A percentile compares a stretch with the other conserved stretches of the same genome.
Evolutionary conservation across 2,329 filamentous ascomycete genomes (phyloP).

Genomic region (Botrytis fabae): DNA sequence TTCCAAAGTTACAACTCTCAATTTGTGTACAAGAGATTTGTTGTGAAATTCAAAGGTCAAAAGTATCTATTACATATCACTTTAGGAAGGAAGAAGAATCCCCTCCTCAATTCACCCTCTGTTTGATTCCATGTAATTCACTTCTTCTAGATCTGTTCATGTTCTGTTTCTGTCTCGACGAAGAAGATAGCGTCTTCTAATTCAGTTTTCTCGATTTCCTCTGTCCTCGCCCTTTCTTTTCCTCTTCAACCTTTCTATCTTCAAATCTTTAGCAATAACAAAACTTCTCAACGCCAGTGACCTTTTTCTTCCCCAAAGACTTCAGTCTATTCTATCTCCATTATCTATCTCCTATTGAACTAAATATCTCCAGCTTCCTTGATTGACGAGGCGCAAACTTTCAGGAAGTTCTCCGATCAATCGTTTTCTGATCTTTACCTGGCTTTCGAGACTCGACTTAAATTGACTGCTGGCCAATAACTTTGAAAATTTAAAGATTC

Average conservation of each 20-base stretch:
- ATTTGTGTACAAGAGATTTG: neutral
- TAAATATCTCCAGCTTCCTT: neutral
- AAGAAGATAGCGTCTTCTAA: constrained; percentile 7
- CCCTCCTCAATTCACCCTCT: constrained; percentile 1
- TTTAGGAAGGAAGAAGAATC: neutral
- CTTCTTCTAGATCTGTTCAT: neutral
- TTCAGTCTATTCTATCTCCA: neutral
- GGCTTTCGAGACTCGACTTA: neutral
- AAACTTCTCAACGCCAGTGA: neutral
- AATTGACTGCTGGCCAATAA: neutral
- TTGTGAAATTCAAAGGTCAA: neutral
- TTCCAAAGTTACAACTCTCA: neutral
- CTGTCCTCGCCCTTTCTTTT: constrained; percentile 8
- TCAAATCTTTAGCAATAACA: neutral
- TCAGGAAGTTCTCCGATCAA: constrained; percentile 1
- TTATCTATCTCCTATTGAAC: neutral
- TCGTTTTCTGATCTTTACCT: neutral
- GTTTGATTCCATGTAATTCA: neutral
- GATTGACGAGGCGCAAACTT: neutral
- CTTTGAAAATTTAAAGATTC: neutral
- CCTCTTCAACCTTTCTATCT: constrained; percentile 4
- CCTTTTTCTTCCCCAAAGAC: neutral
- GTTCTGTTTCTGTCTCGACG: neutral
- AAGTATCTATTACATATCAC: neutral
- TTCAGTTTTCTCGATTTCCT: neutral